Base-by-base conservation (phyloP, 768 basidiomycete genomes). In the Pleurotus giganteus region DNA sequence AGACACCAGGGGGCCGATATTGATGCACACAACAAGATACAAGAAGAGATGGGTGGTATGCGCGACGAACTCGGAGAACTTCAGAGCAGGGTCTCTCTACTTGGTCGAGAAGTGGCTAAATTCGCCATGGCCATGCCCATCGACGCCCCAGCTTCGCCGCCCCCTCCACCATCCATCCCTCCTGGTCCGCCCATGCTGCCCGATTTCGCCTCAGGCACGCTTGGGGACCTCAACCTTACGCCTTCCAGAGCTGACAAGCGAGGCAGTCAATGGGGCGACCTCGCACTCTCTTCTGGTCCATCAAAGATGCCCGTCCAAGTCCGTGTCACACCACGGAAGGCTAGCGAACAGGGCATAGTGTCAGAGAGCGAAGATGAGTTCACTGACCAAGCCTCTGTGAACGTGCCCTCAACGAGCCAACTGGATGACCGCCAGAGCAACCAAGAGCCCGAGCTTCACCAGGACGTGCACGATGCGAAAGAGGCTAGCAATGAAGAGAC, bases 31-130 rank as follows among this genome's bases (percentile, higher is more conserved):
- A 47, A 45, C n/a, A 65, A 62, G 17, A 66, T 74, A 21, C 70
- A 74, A 4, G 65, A 68, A 9, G 77, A 81, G 7, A 62, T 91
- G 4, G 67, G 62, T 5, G 77, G 82, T 24, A 76, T 91, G 44
- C 80, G 81, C 42, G 85, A 90, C 32, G 86, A 89, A 45, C 68
- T 91, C 32, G 68, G 78, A 4, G 90, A 93, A 65, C 77, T 93
- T 0, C 85, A 87, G 65, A 85, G 88, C 4, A 82, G 89, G 23
- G 82, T 91, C 42, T 80, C 82, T 15, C 85, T 86, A 58, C 74
- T 92, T 0, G 90, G 90, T 9, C 79, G 87, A 12, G 90, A 91
- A 67, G 86, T 92, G 82, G 89, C 90, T 4, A 87, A 80, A 60
- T 66, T 91, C 47, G 83, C 79, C 0, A 85, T 80, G 0, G 71